Conservation (phyloP, 768 basidiomycete species). For the Psilocybe subaeruginosa region DNA sequence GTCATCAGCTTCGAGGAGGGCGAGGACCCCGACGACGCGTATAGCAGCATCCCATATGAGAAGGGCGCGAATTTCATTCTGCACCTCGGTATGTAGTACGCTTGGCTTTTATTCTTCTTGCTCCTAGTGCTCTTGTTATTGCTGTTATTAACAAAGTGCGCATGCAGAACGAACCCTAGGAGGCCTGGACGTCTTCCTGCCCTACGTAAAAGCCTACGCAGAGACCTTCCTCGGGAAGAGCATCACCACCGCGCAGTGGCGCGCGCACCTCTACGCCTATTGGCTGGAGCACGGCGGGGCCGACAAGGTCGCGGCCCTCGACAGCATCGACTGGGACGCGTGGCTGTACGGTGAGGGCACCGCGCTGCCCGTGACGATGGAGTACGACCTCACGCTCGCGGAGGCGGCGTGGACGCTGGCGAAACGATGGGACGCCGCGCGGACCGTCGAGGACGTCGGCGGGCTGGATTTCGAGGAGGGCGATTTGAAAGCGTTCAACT, state of each 20-base stretch:
- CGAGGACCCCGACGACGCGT: conserved; percentile 81
- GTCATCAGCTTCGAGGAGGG: conserved; percentile 75
- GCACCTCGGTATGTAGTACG: no score
- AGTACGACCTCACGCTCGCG: conserved; percentile 77
- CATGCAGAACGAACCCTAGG: conserved; percentile 68
- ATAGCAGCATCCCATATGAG: conserved; percentile 78
- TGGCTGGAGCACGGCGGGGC: conserved; percentile 59
- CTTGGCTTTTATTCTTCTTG: no score
- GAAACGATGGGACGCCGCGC: conserved; percentile 70
- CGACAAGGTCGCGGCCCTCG: conserved; percentile 66
- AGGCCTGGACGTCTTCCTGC: conserved; percentile 83
- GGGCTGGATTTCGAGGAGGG: conserved; percentile 63
- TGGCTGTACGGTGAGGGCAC: conserved; percentile 86
- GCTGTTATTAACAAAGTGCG: not conserved
- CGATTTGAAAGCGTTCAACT: conserved; percentile 76
- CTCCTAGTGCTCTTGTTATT: no score
- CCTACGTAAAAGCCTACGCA: conserved; percentile 84
- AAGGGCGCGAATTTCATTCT: conserved; percentile 91
- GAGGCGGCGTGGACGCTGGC: conserved; percentile 73
- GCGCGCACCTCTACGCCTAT: conserved; percentile 74
- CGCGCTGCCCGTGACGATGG: conserved; percentile 71
- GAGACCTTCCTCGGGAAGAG: conserved; percentile 80
- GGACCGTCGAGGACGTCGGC: conserved; percentile 41
- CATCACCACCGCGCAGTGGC: conserved; percentile 86
- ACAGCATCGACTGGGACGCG: conserved; percentile 79